Conservation (phyloP, 257 asterid genomes). For the Rhazya stricta region DNA sequence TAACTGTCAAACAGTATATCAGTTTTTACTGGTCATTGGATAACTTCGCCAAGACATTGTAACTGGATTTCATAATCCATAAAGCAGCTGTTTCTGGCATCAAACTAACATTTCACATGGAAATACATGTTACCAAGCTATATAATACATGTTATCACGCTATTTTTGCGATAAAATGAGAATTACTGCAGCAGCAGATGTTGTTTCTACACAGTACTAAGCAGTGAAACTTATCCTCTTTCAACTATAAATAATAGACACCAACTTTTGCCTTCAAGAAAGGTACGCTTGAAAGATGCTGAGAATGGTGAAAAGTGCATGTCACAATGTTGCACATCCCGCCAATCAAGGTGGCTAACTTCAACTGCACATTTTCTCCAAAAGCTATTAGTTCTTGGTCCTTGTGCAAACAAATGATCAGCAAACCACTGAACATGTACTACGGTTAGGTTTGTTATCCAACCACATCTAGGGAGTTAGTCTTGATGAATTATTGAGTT, state of each 20-base stretch:
- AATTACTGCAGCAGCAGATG: background rate
- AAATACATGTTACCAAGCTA: background rate
- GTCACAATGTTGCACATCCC: background rate
- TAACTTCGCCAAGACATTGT: background rate
- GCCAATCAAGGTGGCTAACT: background rate
- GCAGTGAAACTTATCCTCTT: background rate
- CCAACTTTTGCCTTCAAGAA: background rate
- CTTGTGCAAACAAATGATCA: background rate
- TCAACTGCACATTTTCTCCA: background rate
- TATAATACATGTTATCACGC: background rate
- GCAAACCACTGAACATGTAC: background rate
- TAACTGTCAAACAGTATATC: background rate
- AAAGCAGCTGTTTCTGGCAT: background rate
- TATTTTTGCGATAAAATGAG: background rate
- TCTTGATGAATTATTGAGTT: background rate
- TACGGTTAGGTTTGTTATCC: background rate
- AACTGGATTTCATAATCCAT: background rate
- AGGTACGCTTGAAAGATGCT: background rate
- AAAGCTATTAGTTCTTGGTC: background rate
- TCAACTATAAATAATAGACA: too few relatives aligned
- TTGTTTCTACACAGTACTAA: background rate
- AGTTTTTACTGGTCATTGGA: background rate
- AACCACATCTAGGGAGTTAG: background rate
- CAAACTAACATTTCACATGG: background rate
- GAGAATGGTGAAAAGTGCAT: background rate